Evolutionary conservation across 208 protist genomes (phyloP).

Genomic region (Crithidia fasciculata): DNA sequence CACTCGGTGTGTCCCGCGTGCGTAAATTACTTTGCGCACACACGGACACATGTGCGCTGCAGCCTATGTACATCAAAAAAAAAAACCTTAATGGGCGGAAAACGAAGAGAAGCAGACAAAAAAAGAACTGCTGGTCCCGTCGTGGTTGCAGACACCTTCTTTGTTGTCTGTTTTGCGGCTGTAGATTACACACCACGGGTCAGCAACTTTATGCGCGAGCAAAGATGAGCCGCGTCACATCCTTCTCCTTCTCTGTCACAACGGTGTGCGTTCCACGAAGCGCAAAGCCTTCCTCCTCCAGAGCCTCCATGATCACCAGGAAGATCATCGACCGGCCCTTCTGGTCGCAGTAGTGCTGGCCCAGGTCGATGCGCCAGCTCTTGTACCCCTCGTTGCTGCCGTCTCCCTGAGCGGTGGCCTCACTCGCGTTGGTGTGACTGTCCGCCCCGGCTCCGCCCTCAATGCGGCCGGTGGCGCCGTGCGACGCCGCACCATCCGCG

Average conservation of each 20-base stretch:
- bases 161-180: background rate
- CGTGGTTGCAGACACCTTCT: no score
- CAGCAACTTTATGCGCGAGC: slow-evolving; percentile 35
- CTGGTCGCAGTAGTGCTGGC: slow-evolving; percentile 87
- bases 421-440: background rate
- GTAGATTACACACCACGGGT: background rate
- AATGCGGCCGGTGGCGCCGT: slow-evolving; percentile 6
- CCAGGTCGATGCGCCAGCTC: slow-evolving; percentile 68
- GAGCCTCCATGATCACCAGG: slow-evolving; percentile 60
- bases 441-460: slow-evolving; percentile 6
- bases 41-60: no score
- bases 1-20: no score
- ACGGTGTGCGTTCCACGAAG: slow-evolving; percentile 70
- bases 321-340: slow-evolving; percentile 69
- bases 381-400: slow-evolving; percentile 44
- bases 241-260: slow-evolving; percentile 59
- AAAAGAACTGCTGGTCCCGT: background rate
- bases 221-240: slow-evolving; percentile 81
- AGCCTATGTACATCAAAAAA: slow-evolving; percentile 12
- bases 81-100: background rate
- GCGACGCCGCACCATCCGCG: slow-evolving; percentile 1
- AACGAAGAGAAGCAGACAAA: background rate
- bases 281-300: slow-evolving; percentile 79
- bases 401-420: background rate
- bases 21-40: no score